Evolutionary conservation across 2,329 filamentous ascomycete species (phyloP).

Genomic region (Penicillium olsonii): DNA sequence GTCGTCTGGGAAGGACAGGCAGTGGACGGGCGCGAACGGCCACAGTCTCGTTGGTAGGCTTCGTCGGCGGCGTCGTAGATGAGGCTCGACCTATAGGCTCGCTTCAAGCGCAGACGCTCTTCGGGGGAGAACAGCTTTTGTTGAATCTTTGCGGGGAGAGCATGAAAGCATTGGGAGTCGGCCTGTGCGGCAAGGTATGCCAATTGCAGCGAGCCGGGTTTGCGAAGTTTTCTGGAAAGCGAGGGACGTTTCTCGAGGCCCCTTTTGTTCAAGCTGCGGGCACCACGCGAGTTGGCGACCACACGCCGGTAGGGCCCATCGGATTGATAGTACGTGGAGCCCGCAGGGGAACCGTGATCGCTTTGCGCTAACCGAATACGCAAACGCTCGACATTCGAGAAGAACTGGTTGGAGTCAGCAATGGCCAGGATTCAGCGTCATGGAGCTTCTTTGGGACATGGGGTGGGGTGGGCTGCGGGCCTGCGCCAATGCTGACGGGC

Average conservation of each 20-base stretch:
- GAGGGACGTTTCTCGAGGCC: constrained; percentile 19
- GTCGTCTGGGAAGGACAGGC: constrained; percentile 18
- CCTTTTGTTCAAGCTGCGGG: constrained; percentile 16
- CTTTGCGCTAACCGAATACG: constrained; percentile 37
- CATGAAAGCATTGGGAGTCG: constrained; percentile 68
- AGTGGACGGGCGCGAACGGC: constrained; percentile 36
- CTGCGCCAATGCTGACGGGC: constrained; percentile 11
- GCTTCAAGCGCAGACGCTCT: constrained; percentile 64
- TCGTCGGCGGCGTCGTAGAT: constrained; percentile 62
- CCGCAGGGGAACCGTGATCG: constrained; percentile 24
- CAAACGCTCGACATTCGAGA: constrained; percentile 44
- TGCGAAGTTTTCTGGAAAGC: constrained; percentile 31
- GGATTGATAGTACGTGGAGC: constrained; percentile 18
- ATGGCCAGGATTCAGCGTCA: background rate
- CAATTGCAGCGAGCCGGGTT: constrained; percentile 40
- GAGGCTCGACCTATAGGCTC: constrained; percentile 54
- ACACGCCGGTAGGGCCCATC: constrained; percentile 23
- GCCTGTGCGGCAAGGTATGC: constrained; percentile 49
- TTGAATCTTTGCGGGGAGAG: constrained; percentile 71
- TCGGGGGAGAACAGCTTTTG: constrained; percentile 70
- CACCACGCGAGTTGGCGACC: constrained; percentile 17
- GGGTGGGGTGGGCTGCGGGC: constrained; percentile 4
- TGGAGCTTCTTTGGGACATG: constrained; percentile 10
- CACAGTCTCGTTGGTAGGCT: constrained; percentile 50
- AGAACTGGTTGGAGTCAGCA: constrained; percentile 33